A percentile compares a stretch with the other conserved stretches of the same genome.
phyloP scores from a whole-genome alignment of 345 rosid genomes.

The Hypericum androsaemum region DNA sequence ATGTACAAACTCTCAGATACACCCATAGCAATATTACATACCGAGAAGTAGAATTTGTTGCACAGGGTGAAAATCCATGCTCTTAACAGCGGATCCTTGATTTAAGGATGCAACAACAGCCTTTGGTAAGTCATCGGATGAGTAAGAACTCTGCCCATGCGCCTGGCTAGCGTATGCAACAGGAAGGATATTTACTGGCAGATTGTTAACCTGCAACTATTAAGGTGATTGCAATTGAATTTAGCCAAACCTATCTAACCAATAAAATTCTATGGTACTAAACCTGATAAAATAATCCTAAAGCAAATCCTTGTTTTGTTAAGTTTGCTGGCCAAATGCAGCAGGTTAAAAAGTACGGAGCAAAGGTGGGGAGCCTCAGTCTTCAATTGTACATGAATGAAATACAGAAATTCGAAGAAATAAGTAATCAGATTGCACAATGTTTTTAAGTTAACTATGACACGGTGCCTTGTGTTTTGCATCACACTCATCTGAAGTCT shows the following conservation, averaged over 20 bases:
- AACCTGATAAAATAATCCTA: too few relatives aligned
- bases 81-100: conserved; percentile 67
- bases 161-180: conserved; percentile 50
- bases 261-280: too few relatives aligned
- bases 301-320: too few relatives aligned
- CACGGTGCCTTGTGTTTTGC: too few relatives aligned
- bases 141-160: conserved; percentile 61
- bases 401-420: too few relatives aligned
- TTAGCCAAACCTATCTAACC: neutral
- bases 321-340: too few relatives aligned
- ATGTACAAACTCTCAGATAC: conserved; percentile 1
- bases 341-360: too few relatives aligned
- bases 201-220: conserved; percentile 49
- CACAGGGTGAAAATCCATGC: conserved; percentile 86
- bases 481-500: too few relatives aligned
- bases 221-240: conserved; percentile 1
- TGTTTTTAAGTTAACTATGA: too few relatives aligned
- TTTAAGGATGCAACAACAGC: conserved; percentile 41
- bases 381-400: too few relatives aligned
- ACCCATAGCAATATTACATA: conserved; percentile 22
- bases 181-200: conserved; percentile 60
- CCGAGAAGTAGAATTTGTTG: conserved; percentile 77
- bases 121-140: conserved; percentile 79
- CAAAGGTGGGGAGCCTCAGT: too few relatives aligned
- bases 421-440: too few relatives aligned